Percentiles rank a stretch among this genome's conserved stretches.
phyloP scores from a whole-genome alignment of 176 grass and related monocot genomes.

The Phragmites australis region DNA sequence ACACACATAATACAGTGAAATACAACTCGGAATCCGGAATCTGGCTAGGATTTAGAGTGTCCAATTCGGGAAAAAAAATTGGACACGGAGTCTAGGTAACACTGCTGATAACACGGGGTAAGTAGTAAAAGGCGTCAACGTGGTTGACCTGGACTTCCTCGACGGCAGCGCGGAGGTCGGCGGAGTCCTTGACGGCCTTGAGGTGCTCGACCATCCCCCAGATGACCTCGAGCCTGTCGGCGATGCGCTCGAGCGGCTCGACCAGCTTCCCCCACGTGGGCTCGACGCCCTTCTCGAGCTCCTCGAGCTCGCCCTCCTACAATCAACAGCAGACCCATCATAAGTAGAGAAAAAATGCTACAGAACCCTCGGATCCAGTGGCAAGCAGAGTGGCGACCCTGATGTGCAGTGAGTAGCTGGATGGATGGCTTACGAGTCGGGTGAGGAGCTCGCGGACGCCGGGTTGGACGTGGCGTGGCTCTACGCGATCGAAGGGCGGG shows the following conservation, averaged over 20 bases:
- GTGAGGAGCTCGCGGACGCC: conserved; percentile 71
- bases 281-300: conserved; percentile 79
- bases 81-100: no score
- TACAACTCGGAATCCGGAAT: no score
- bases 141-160: conserved; percentile 82
- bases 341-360: no score
- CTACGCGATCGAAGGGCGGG: conserved; percentile 76
- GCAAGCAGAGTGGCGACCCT: no score
- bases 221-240: conserved; percentile 72
- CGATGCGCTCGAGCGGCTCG: conserved; percentile 86
- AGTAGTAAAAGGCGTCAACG: not conserved
- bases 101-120: no score
- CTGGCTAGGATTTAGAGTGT: no score
- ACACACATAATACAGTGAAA: no score
- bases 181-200: conserved; percentile 88
- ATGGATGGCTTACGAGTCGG: conserved; percentile 48
- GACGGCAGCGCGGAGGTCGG: conserved; percentile 74
- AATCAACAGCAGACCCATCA: not conserved
- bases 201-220: conserved; percentile 90
- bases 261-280: conserved; percentile 83
- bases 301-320: conserved; percentile 76
- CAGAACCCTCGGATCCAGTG: no score
- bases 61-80: no score
- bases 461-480: conserved; percentile 70
- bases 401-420: no score